Conservation (phyloP, 2,329 filamentous ascomycete genomes). For the Microdochium paspali region DNA sequence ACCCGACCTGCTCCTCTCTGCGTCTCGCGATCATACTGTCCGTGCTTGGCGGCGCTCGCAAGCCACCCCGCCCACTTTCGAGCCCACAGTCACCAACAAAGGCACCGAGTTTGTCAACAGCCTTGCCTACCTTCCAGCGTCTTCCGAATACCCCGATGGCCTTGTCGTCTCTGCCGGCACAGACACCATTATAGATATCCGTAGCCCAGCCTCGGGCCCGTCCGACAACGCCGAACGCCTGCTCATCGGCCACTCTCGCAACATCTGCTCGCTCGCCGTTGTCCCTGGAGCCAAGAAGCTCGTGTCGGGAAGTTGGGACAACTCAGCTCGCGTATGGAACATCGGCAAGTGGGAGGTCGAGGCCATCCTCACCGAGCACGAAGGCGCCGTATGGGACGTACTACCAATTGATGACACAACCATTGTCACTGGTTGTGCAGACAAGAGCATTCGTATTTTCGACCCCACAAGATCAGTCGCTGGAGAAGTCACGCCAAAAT, state of each 20-base stretch:
- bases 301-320: constrained; percentile 92
- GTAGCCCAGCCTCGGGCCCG: constrained; percentile 56
- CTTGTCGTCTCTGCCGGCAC: constrained; percentile 82
- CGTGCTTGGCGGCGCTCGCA: constrained; percentile 70
- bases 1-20: constrained; percentile 65
- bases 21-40: constrained; percentile 85
- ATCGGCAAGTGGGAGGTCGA: constrained; percentile 78
- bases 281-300: constrained; percentile 63
- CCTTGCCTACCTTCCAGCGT: constrained; percentile 66
- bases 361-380: constrained; percentile 63
- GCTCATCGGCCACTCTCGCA: constrained; percentile 76
- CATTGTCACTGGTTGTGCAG: constrained; percentile 85
- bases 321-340: constrained; percentile 76
- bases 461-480: constrained; percentile 54
- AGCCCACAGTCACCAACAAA: constrained; percentile 68
- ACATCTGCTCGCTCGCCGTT: constrained; percentile 80
- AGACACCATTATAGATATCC: constrained; percentile 87
- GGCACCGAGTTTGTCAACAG: constrained; percentile 84
- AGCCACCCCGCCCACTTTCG: constrained; percentile 59
- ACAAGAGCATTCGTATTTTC: constrained; percentile 82
- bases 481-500: constrained; percentile 39
- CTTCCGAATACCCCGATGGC: constrained; percentile 61
- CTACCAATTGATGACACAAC: constrained; percentile 71
- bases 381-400: constrained; percentile 79
- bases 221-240: constrained; percentile 77